These are phyloP conservation scores for Mortierella sp. DNA, from an alignment of 371 early-diverging fungal genomes.

Conservation along the genomic window DNA sequence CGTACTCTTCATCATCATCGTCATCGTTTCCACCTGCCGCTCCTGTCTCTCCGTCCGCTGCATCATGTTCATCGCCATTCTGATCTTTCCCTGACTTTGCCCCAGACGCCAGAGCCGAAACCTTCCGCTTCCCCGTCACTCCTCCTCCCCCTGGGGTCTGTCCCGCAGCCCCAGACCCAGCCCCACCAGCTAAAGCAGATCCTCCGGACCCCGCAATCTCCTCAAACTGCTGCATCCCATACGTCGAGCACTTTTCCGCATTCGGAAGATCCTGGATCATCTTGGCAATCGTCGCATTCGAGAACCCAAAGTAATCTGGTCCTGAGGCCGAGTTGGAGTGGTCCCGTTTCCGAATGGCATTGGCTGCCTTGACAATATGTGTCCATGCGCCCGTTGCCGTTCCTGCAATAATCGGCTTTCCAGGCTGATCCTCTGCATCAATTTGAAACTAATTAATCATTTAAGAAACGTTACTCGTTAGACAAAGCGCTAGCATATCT, in stretches of 20 bases:
- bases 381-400: slow-evolving; percentile 95
- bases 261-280: slow-evolving; percentile 92
- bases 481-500: too few relatives aligned
- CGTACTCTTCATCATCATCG: slow-evolving; percentile 27
- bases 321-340: slow-evolving; percentile 89
- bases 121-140: slow-evolving; percentile 18
- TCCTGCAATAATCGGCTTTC: slow-evolving; percentile 75
- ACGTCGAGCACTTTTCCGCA: slow-evolving; percentile 77
- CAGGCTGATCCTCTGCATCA: slow-evolving; percentile 78
- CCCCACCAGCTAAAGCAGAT: slow-evolving; percentile 1
- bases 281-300: slow-evolving; percentile 90
- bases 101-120: slow-evolving; percentile 1
- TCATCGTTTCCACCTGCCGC: slow-evolving; percentile 14
- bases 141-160: slow-evolving; percentile 3
- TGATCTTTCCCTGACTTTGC: slow-evolving; percentile 1
- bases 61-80: neutral
- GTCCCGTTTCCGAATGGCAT: slow-evolving; percentile 81
- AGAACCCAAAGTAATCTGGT: slow-evolving; percentile 93
- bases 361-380: slow-evolving; percentile 82
- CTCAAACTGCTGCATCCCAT: slow-evolving; percentile 78
- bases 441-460: slow-evolving; percentile 76
- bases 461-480: neutral
- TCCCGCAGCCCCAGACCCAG: neutral
- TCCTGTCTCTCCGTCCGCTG: slow-evolving; percentile 3
- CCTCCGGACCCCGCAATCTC: slow-evolving; percentile 35